Evolutionary conservation across 1,139 yeast genomes (phyloP).

Genomic region (Wickerhamiella pararugosa): DNA sequence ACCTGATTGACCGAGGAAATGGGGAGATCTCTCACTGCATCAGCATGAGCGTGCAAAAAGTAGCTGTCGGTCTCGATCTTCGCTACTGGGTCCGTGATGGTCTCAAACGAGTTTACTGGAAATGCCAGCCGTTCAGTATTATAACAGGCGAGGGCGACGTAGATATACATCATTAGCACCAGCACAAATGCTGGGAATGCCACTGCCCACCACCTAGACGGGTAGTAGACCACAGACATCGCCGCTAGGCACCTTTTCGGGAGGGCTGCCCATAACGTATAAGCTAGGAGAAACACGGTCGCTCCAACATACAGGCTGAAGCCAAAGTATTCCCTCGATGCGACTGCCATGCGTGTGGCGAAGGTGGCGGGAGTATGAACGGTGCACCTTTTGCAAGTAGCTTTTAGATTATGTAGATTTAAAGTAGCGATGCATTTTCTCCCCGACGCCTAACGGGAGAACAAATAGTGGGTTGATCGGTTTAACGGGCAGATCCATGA

Average conservation of each 20-base stretch:
- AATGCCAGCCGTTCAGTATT: constrained; percentile 60
- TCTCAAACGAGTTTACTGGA: constrained; percentile 41
- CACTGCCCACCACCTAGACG: constrained; percentile 78
- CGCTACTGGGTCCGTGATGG: constrained; percentile 55
- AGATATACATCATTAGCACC: constrained; percentile 54
- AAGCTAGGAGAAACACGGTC: constrained; percentile 35
- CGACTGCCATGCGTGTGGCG: neutral
- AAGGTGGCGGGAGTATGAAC: neutral
- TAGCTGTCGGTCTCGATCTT: constrained; percentile 29
- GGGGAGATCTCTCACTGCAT: constrained; percentile 79
- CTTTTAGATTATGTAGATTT: neutral
- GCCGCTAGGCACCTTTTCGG: constrained; percentile 41
- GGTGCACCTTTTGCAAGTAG: neutral
- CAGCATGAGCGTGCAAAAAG: constrained; percentile 41
- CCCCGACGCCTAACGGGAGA: constrained; percentile 32
- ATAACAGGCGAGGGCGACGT: constrained; percentile 53
- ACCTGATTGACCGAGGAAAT: constrained; percentile 55
- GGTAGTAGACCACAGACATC: constrained; percentile 55
- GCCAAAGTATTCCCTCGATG: constrained; percentile 57
- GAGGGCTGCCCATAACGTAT: constrained; percentile 54
- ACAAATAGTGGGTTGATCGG: constrained; percentile 54
- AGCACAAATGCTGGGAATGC: constrained; percentile 59
- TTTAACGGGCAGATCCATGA: constrained; percentile 18
- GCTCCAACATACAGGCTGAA: constrained; percentile 60
- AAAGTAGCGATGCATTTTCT: constrained; percentile 18